Evolutionary conservation across 306 rosid genomes (phyloP).

Genomic region (Glycine soja): DNA sequence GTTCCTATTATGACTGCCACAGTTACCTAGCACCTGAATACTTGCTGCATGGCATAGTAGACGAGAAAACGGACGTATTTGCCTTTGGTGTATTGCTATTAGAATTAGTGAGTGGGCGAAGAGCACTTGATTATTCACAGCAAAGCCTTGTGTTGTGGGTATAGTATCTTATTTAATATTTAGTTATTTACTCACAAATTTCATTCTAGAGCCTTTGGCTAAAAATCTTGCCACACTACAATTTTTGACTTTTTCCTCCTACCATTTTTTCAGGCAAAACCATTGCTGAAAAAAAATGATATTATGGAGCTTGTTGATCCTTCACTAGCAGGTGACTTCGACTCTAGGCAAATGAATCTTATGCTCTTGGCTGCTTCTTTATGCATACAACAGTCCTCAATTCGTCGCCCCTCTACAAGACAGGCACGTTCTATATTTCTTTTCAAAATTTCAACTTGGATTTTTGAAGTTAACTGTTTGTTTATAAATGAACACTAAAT

Average conservation of each 20-base stretch:
- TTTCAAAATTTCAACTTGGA: background rate
- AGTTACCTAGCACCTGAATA: constrained; percentile 97
- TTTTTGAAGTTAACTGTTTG: background rate
- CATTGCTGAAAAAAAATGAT: constrained; percentile 77
- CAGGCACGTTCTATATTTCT: constrained; percentile 61
- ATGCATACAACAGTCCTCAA: constrained; percentile 85
- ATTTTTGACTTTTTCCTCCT: background rate
- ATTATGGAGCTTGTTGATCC: constrained; percentile 70
- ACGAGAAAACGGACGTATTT: constrained; percentile 93
- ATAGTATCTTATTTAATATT: constrained; percentile 23
- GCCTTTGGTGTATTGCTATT: constrained; percentile 90
- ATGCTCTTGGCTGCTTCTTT: constrained; percentile 79
- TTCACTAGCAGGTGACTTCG: constrained; percentile 60
- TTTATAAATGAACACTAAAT: too few relatives aligned
- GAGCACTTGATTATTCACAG: constrained; percentile 94
- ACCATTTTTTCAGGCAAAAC: constrained; percentile 69
- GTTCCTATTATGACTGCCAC: constrained; percentile 37
- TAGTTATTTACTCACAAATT: background rate
- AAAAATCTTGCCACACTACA: background rate
- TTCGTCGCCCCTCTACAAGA: constrained; percentile 80
- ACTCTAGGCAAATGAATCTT: constrained; percentile 65
- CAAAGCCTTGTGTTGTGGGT: constrained; percentile 99
- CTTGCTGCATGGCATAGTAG: constrained; percentile 92
- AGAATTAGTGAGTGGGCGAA: constrained; percentile 87
- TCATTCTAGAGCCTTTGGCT: background rate